These are phyloP conservation scores for Cutaneotrichosporon sp. DNA, from an alignment of 1,284 basidiomycete species.

Conservation along the genomic window DNA sequence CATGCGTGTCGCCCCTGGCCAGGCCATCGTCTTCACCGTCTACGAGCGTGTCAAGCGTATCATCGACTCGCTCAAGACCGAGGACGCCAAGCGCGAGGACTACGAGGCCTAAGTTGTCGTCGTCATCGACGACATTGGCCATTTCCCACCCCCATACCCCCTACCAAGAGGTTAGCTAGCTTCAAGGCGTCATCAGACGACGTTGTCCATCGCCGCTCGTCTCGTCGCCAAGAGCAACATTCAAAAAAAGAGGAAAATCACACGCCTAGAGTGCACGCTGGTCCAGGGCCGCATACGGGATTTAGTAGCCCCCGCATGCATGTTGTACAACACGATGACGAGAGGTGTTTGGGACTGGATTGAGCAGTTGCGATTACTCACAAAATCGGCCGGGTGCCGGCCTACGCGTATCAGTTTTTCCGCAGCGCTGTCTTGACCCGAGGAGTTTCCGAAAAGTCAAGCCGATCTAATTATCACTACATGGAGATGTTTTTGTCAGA, in stretches of 20 bases:
- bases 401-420: not conserved
- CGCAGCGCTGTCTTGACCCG: not conserved
- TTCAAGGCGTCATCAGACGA: too few species aligned
- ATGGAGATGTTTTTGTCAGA: too few species aligned
- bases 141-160: too few species aligned
- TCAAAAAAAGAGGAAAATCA: constrained; percentile 3
- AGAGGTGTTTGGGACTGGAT: too few species aligned
- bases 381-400: too few species aligned
- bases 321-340: constrained; percentile 18
- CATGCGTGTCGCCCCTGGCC: constrained; percentile 87
- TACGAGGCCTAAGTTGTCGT: constrained; percentile 18
- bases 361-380: too few species aligned
- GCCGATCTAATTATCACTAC: not conserved
- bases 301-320: constrained; percentile 17
- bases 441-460: not conserved
- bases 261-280: not conserved
- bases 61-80: constrained; percentile 63
- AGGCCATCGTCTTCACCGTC: constrained; percentile 54
- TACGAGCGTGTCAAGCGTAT: constrained; percentile 74
- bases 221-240: too few species aligned
- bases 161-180: not conserved
- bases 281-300: constrained; percentile 3
- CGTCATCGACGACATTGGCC: too few species aligned
- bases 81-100: constrained; percentile 44
- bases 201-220: not conserved